phyloP scores from a whole-genome alignment of 1,284 basidiomycete species.

The Tranzscheliella williamsii region DNA sequence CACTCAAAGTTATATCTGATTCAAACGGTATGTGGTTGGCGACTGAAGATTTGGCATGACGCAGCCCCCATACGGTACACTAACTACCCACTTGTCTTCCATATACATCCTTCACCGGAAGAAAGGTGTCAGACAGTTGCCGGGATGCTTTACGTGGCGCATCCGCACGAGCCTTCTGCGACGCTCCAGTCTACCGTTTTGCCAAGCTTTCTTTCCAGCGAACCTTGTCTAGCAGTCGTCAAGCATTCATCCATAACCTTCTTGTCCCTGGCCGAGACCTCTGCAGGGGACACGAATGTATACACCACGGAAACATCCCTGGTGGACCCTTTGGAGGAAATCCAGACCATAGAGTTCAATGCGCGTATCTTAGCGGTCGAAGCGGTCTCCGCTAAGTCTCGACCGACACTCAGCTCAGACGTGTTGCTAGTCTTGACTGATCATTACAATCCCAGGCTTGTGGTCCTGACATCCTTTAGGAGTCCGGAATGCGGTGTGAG shows the following conservation, averaged over 20 bases:
- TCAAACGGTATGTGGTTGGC: no score
- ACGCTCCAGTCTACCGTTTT: constrained; percentile 22
- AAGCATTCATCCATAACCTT: constrained; percentile 36
- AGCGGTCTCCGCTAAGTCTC: constrained; percentile 1
- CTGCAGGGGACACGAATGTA: background rate
- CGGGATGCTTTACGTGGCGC: constrained; percentile 35
- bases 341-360: constrained; percentile 21
- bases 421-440: constrained; percentile 46
- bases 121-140: no score
- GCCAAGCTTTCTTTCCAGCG: constrained; percentile 24
- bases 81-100: no score
- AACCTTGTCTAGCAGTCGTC: constrained; percentile 31
- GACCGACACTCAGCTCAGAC: background rate
- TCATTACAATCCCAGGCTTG: constrained; percentile 39
- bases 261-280: constrained; percentile 12
- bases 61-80: no score
- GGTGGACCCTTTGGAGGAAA: constrained; percentile 14
- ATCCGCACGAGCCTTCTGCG: constrained; percentile 36
- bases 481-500: constrained; percentile 4
- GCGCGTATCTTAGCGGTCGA: constrained; percentile 31
- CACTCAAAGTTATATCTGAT: no score
- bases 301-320: background rate
- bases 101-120: no score
- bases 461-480: constrained; percentile 12
- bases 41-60: no score